These are phyloP conservation scores for Cardamine chenopodiifolia DNA, from an alignment of 345 rosid genomes.

Conservation along the genomic window DNA sequence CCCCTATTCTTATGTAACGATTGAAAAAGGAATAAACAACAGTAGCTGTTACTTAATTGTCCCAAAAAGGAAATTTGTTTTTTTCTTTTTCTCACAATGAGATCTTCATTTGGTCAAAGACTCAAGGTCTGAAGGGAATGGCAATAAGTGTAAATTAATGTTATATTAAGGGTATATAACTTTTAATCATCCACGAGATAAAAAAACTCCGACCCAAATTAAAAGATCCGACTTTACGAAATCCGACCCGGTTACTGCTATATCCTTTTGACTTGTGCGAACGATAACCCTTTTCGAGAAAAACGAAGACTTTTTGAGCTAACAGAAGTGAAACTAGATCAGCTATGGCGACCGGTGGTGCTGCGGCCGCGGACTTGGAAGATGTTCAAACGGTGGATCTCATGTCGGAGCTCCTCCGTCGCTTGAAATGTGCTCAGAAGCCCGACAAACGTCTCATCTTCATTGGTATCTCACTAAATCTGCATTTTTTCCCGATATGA, in stretches of 20 bases:
- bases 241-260: constrained; percentile 34
- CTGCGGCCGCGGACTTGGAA: constrained; percentile 53
- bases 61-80: neutral
- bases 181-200: neutral
- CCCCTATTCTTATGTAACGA: constrained; percentile 14
- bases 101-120: neutral
- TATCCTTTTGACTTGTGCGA: constrained; percentile 23
- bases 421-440: constrained; percentile 74
- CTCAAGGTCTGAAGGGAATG: neutral
- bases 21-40: constrained; percentile 1
- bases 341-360: constrained; percentile 37
- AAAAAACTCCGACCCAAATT: constrained; percentile 24
- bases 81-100: no score
- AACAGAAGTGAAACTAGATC: constrained; percentile 26
- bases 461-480: constrained; percentile 53
- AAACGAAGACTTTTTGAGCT: constrained; percentile 29
- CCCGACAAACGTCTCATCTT: constrained; percentile 92
- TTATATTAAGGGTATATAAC: neutral
- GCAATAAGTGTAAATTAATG: constrained; percentile 2
- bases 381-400: constrained; percentile 77
- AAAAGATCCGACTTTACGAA: constrained; percentile 29
- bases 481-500: neutral
- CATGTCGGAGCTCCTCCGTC: constrained; percentile 88
- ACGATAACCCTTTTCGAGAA: constrained; percentile 1
- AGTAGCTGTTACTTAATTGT: neutral